Evolutionary conservation across 495 filamentous ascomycete genomes (phyloP), one percentile per base, ranked within the genome.

Genomic region (Xylaria grammica): DNA sequence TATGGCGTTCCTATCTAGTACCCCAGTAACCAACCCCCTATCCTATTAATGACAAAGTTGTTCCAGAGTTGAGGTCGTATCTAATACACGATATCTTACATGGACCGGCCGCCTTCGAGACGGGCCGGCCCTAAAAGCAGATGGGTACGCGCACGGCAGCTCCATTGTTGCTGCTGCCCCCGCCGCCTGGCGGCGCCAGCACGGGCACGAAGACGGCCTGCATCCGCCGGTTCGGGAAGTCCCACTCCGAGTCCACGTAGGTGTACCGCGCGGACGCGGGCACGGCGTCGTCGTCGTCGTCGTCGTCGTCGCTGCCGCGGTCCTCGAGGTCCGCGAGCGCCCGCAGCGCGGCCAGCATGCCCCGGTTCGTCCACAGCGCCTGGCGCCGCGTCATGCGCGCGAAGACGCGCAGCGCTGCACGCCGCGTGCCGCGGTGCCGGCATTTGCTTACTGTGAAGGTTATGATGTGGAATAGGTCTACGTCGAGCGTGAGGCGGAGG

Each of bases 401-500:
- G 26, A 69, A 69, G 13, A 69, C 49, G n/a, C 49, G 50, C 32
- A 69, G 46, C 15, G 67, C 67, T 2, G 38, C 58, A 17, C 42
- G 34, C 26, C 67, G 51, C 20, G 65, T 66, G 13, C 48, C 53
- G 22, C 60, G 62, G 36, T 72, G 61, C 19, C 69, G 69, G 50
- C 69, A 72, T 20, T 65, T 62, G 19, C 56, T 63, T 10, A 72
- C 45, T 24, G 60, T 61, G 40, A 69, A 72, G 0, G 64, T 63
- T 48, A 69, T 59, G 50, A 69, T 55, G 54, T 67, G 67, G 54
- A 66, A 67, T 27, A 72, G 34, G 22, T 67, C 65, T 32, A 68
- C 46, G 50, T 72, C 70, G 38, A 69, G 63, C 5, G 67, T 51
- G 44, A 68, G 48, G 13, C 38, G 64, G 0, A 67, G 30, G n/a